Percentiles rank a stretch among this genome's conserved stretches.
Conservation (phyloP, 345 rosid genomes). For the Durio zibethinus region DNA sequence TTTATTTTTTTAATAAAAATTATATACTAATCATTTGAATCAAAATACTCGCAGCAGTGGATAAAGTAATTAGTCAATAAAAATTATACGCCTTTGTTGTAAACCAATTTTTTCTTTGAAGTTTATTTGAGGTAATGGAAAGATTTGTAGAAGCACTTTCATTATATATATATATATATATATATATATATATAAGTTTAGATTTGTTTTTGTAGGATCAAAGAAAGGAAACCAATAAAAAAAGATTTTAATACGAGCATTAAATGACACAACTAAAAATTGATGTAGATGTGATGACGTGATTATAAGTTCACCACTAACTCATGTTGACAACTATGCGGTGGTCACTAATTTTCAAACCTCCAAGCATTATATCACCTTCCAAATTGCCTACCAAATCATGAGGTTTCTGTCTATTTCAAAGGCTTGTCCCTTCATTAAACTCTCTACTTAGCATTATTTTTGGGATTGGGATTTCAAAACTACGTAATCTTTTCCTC, state of each 20-base stretch:
- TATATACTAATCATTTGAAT: no score
- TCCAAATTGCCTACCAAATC: constrained; percentile 21
- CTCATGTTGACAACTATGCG: constrained; percentile 1
- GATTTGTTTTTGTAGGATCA: background rate
- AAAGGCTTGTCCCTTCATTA: background rate
- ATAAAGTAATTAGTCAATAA: background rate
- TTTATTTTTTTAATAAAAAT: no score
- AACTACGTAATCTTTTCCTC: background rate
- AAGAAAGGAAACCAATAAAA: background rate
- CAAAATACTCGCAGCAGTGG: no score
- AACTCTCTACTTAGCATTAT: background rate
- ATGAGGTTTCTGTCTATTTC: constrained; percentile 4
- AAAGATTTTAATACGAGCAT: background rate
- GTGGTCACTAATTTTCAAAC: background rate
- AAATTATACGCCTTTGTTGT: background rate
- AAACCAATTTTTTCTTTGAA: background rate
- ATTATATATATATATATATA: background rate
- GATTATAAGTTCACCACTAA: background rate
- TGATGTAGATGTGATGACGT: background rate
- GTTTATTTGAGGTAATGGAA: background rate
- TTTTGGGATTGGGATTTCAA: background rate
- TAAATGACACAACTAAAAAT: background rate
- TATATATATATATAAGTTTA: background rate
- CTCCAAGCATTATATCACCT: background rate
- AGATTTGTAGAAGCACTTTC: background rate